These are phyloP conservation scores for Pleurotus sapidus DNA, from an alignment of 768 basidiomycete genomes.

Conservation along the genomic window DNA sequence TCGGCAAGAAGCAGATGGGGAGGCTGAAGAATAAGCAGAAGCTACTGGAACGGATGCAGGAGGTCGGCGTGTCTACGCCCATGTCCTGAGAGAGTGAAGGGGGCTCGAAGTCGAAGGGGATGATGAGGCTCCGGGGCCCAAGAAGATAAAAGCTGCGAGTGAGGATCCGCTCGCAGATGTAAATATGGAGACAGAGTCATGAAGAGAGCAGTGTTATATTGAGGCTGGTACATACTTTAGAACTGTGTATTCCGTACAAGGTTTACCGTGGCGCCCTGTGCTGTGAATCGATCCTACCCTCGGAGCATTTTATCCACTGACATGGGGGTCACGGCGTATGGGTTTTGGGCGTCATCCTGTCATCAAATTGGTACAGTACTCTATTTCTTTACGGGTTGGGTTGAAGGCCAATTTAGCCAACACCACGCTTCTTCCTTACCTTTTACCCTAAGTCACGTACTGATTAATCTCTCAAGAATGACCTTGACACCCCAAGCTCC, in stretches of 20 bases:
- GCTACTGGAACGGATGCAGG: conserved; percentile 29
- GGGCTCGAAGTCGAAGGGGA: conserved; percentile 7
- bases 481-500: conserved; percentile 90
- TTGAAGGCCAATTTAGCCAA: too few species aligned
- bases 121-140: conserved; percentile 30
- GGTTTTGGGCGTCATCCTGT: too few species aligned
- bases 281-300: too few species aligned
- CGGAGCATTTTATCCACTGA: too few species aligned
- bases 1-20: conserved; percentile 45
- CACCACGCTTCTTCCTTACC: too few species aligned
- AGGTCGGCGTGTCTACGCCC: conserved; percentile 10
- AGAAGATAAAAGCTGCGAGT: conserved; percentile 30
- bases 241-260: too few species aligned
- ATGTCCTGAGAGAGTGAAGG: background rate
- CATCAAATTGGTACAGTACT: too few species aligned
- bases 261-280: background rate
- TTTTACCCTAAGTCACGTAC: background rate
- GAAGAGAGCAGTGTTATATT: background rate
- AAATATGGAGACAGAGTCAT: conserved; percentile 17
- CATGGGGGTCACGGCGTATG: too few species aligned
- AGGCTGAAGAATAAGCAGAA: conserved; percentile 51
- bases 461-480: conserved; percentile 35
- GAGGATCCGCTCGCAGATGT: conserved; percentile 17
- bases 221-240: background rate
- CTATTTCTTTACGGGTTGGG: too few species aligned